phyloP scores from a whole-genome alignment of 2,329 filamentous ascomycete species.

The Epichloe aotearoae region DNA sequence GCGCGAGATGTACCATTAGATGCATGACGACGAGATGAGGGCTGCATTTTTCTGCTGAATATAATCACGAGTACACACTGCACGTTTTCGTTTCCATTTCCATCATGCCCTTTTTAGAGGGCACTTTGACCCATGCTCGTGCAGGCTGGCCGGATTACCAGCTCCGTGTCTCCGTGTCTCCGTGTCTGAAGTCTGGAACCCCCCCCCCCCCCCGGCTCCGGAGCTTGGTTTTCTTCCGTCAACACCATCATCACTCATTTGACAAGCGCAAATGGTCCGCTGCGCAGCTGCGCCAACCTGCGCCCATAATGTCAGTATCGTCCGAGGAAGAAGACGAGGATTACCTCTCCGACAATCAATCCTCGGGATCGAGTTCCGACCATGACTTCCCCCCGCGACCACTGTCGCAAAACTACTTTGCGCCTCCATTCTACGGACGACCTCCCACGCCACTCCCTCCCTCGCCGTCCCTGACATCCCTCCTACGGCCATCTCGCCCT shows the following conservation, averaged over 20 bases:
- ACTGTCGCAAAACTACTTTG: slow-evolving; percentile 42
- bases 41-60: background rate
- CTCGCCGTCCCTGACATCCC: slow-evolving; percentile 81
- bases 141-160: no score
- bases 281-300: background rate
- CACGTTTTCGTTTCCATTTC: no score
- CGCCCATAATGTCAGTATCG: slow-evolving; percentile 18
- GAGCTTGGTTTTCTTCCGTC: background rate
- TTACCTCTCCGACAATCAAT: slow-evolving; percentile 22
- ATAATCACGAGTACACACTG: no score
- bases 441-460: slow-evolving; percentile 92
- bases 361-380: slow-evolving; percentile 11
- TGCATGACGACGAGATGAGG: slow-evolving; percentile 1
- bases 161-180: no score
- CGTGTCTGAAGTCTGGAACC: no score
- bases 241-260: background rate
- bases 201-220: no score
- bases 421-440: slow-evolving; percentile 89
- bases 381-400: slow-evolving; percentile 29
- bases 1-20: slow-evolving; percentile 3
- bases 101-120: no score
- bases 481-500: slow-evolving; percentile 80
- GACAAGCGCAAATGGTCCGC: background rate
- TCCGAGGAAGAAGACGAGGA: slow-evolving; percentile 24
- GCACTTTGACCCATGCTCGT: no score